Evolutionary conservation across 768 basidiomycete species (phyloP), one percentile per base, ranked within the genome.

Genomic region (Cystobasidium onofrii): DNA sequence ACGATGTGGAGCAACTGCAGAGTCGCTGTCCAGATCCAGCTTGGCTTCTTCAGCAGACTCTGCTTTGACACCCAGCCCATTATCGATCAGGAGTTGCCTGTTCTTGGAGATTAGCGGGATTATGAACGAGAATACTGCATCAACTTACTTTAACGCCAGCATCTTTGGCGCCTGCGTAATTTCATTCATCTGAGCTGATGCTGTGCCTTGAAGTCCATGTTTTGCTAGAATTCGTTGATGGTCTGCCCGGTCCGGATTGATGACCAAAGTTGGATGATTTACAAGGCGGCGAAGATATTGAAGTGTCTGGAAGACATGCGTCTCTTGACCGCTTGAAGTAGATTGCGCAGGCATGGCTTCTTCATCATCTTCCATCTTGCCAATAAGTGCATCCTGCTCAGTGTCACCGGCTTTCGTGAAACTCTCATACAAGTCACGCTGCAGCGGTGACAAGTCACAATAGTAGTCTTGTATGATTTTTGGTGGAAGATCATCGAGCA

Each of bases 391-490:
- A 20, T 27, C 25, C 57, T 60, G 29, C 89, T 50, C 75, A 34
- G 44, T 34, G 27, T 34, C 64, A 86, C 84, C 43, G 83, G 78
- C 74, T 84, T 85, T 34, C 89, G 34, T 90, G 73, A 87, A 86
- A 78, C 95, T 90, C 79, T 98, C 96, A 80, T 98, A 99, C 20
- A 99, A 86, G 75, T 87, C 84, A 80, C 92, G 93, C 83, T 99
- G 96, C 23, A 98, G 82, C 0, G 92, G 90, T 0, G 95, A 97
- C 1, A 99, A 85, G 80, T 98, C 95, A 84, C 94, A 97, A 79
- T 97, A 94, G 81, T 98, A 98, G 80, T 99, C 96, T 81, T 99
- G 96, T 73, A 99, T 98, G 81, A 99, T 99, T 83, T 99, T 98
- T 1, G 96, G 96, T 0, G 96, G 96, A 1, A 99, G 84, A 80